Evolutionary conservation across 2,329 filamentous ascomycete species (phyloP), one percentile per base, ranked within the genome.

Genomic region (Hypoxylon sp.): DNA sequence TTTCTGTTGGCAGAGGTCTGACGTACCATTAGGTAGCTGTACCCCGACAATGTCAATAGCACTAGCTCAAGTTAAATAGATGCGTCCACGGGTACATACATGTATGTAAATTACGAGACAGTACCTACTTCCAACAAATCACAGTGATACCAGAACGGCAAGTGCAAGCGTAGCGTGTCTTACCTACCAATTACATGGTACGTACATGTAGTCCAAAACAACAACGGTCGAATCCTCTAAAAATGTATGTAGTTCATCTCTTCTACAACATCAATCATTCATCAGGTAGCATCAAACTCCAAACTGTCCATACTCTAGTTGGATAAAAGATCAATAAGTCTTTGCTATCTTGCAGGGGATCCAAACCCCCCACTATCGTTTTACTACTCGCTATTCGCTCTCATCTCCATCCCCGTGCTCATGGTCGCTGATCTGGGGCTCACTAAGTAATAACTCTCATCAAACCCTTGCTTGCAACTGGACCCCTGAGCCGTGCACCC

Each of bases 401-500:
- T 57, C 60, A 54, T 64, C 48, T 24, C 29, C 19, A 51, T 52
- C 51, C 50, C 71, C 60, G 72, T 73, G 69, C 73, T 70, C 61
- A 31, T 35, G 19, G 48, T 50, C 53, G 26, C 52, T 44, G 33
- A 44, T 51, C 54, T 37, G 54, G 59, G 65, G 29, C 39, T 8
- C 39, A 17, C 51, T 39, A 58, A 29, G 47, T 66, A 54, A 52
- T 67, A 63, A 65, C 17, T 62, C 69, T 73, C 70, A 72, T 74
- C 52, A 67, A 73, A 69, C 73, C 73, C 73, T 71, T 71, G 67
- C 64, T 63, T 52, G 44, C 52, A 55, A 55, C 54, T 67, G 50
- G 57, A 65, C 66, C 63, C 63, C 67, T 72, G 70, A 68, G 58
- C 69, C 70, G 69, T 71, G 70, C 68, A 64, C 58, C 67, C 67